Evolutionary conservation across 2,329 filamentous ascomycete genomes (phyloP).

Genomic region (Hypomyces perniciosus): DNA sequence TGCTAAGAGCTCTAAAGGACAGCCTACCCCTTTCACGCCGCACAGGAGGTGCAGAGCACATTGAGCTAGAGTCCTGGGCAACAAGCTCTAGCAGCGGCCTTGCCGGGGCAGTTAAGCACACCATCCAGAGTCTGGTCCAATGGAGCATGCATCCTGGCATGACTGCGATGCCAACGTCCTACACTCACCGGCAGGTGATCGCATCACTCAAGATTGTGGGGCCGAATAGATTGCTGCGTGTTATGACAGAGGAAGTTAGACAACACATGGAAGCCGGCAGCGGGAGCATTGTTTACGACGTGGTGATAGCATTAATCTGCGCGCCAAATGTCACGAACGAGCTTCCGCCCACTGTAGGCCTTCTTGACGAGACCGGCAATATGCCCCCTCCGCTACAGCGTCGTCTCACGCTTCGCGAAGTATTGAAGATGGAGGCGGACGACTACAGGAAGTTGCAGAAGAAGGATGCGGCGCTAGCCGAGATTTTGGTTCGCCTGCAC

Average conservation of each 20-base stretch:
- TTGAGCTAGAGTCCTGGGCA: constrained; percentile 65
- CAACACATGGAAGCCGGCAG: constrained; percentile 54
- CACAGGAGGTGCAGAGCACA: constrained; percentile 55
- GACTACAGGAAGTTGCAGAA: constrained; percentile 51
- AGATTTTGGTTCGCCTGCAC: constrained; percentile 57
- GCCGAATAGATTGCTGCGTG: constrained; percentile 51
- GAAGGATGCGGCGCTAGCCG: constrained; percentile 51
- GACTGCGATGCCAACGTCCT: constrained; percentile 55
- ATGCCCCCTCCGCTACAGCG: constrained; percentile 35
- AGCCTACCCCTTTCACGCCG: constrained; percentile 54
- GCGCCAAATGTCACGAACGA: constrained; percentile 53
- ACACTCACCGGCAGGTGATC: constrained; percentile 67
- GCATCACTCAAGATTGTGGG: constrained; percentile 56
- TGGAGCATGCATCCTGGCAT: constrained; percentile 58
- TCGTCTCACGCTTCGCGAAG: constrained; percentile 52
- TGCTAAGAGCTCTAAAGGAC: constrained; percentile 60
- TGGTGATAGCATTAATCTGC: constrained; percentile 63
- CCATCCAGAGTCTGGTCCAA: constrained; percentile 55
- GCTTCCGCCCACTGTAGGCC: constrained; percentile 24
- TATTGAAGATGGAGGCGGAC: constrained; percentile 52
- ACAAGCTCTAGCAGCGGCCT: constrained; percentile 51
- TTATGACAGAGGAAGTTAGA: constrained; percentile 63
- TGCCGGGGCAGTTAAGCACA: constrained; percentile 50
- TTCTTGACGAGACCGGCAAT: constrained; percentile 31
- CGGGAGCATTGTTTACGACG: constrained; percentile 59